A percentile compares a stretch with the other conserved stretches of the same genome.
phyloP scores from a whole-genome alignment of 78 protist genomes.

The Polysphondylium violaceum region DNA sequence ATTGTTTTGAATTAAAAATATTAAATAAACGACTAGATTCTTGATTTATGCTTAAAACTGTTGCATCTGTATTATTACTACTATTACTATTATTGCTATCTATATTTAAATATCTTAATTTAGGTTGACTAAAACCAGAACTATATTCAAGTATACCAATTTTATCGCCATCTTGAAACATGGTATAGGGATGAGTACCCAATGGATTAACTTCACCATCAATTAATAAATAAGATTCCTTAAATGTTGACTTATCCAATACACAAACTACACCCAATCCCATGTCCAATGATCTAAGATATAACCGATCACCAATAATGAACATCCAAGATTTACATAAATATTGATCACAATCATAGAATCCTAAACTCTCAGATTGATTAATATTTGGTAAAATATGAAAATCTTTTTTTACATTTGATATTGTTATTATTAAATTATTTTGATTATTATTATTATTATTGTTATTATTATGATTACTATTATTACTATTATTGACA shows the following conservation, averaged over 20 bases:
- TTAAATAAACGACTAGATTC: not conserved
- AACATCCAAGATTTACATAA: constrained; percentile 33
- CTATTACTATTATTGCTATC: not conserved
- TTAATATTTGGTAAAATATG: not conserved
- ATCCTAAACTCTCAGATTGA: not conserved
- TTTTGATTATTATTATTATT: too few species aligned
- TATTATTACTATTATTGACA: not conserved
- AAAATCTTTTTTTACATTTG: not conserved
- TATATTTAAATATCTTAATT: constrained; percentile 15
- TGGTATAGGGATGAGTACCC: constrained; percentile 33
- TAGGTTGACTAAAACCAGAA: not conserved
- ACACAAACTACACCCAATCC: constrained; percentile 4
- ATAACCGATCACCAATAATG: constrained; percentile 6
- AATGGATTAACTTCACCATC: constrained; percentile 31
- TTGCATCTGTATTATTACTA: not conserved
- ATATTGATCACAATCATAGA: not conserved
- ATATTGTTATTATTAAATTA: not conserved
- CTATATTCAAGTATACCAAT: constrained; percentile 37
- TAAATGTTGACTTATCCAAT: not conserved
- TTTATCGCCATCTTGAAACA: not conserved
- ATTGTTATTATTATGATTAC: not conserved
- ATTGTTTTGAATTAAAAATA: not conserved
- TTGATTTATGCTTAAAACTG: not conserved
- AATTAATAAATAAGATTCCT: constrained; percentile 6
- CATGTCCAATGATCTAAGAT: constrained; percentile 52